Evolutionary conservation across 2,329 filamentous ascomycete genomes (phyloP), one percentile per base, ranked within the genome.

Genomic region (Cytospora mali): DNA sequence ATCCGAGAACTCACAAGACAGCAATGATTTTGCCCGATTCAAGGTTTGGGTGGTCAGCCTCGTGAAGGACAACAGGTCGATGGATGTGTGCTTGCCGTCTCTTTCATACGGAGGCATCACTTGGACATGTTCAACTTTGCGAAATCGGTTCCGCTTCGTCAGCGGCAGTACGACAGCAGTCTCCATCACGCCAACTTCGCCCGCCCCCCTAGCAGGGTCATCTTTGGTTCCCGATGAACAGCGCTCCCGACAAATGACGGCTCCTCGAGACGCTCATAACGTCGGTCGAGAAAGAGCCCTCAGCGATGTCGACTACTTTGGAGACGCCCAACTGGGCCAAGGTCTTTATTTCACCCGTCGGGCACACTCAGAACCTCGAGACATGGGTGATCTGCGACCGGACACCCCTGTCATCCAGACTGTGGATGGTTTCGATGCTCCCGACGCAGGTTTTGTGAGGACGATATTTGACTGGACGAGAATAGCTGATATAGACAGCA

Each of bases 391-490:
- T n/a, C 57, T 66, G 11, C 54, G 66, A 29, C 62, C 65, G 23
- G 68, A 71, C 16, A 68, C 67, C 6, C 65, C 68, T 10, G 48
- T 68, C 25, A 62, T 58, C 9, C 55, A 64, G 28, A 54, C 53
- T 6, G 35, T 57, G 14, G 39, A 65, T 27, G 46, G 3, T 11
- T 25, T 18, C 29, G 50, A 58, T 6, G 31, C 42, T 25, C n/a
- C 52, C 13, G 18, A 33, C 1, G 28, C 39, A 4, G 72, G 74
- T 23, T 71, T 74, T 18, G 64, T 72, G 27, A 72, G 70, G 68
- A 79, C 83, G 14, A 89, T 86, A 33, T 94, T 93, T 71, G 92
- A 96, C 74, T 95, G 92, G 92, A 95, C 91, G 4, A 83, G 86
- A 59, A 80, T 94, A 55, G 85, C 31, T 18, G 64, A 65, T 33